Evolutionary conservation across 768 basidiomycete species (phyloP).

Genomic region (Paxillus rubicundulus): DNA sequence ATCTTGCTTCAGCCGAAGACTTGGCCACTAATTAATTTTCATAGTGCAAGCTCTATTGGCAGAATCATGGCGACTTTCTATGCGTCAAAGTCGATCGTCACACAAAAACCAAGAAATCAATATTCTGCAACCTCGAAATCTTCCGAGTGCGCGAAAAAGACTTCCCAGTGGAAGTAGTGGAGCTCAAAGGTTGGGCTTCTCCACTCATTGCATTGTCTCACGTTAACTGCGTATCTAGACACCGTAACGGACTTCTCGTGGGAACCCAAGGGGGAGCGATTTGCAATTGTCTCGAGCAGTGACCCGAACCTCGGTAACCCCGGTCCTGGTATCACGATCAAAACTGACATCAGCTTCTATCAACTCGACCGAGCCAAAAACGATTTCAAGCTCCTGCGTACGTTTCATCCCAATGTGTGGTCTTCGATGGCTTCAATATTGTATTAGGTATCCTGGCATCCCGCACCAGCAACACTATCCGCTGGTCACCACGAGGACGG

Average conservation of each 20-base stretch:
- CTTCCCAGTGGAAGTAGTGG: slow-evolving; percentile 95
- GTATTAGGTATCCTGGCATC: slow-evolving; percentile 66
- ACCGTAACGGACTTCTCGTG: slow-evolving; percentile 95
- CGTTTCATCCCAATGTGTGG: slow-evolving; percentile 23
- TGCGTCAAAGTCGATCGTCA: slow-evolving; percentile 99
- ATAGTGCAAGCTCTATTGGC: slow-evolving; percentile 97
- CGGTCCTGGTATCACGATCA: slow-evolving; percentile 89
- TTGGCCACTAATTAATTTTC: slow-evolving; percentile 4
- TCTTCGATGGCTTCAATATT: slow-evolving; percentile 7
- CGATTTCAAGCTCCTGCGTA: slow-evolving; percentile 89
- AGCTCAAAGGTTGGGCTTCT: slow-evolving; percentile 75
- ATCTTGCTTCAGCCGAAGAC: slow-evolving; percentile 2
- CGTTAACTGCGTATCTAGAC: slow-evolving; percentile 47
- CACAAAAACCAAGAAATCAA: slow-evolving; percentile 97
- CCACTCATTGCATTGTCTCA: background rate
- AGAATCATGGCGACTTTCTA: slow-evolving; percentile 96
- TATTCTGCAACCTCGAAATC: slow-evolving; percentile 96
- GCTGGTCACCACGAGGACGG: slow-evolving; percentile 95
- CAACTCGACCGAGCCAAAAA: slow-evolving; percentile 90
- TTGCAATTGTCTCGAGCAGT: slow-evolving; percentile 90
- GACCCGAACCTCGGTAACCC: slow-evolving; percentile 93
- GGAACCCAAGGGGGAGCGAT: slow-evolving; percentile 97
- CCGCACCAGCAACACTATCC: slow-evolving; percentile 89
- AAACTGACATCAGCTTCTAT: slow-evolving; percentile 96
- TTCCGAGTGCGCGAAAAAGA: slow-evolving; percentile 98